Evolutionary conservation across 352 stramenopile species (phyloP), one percentile per base, ranked within the genome.

Genomic region (Halophytophthora polymorphica): DNA sequence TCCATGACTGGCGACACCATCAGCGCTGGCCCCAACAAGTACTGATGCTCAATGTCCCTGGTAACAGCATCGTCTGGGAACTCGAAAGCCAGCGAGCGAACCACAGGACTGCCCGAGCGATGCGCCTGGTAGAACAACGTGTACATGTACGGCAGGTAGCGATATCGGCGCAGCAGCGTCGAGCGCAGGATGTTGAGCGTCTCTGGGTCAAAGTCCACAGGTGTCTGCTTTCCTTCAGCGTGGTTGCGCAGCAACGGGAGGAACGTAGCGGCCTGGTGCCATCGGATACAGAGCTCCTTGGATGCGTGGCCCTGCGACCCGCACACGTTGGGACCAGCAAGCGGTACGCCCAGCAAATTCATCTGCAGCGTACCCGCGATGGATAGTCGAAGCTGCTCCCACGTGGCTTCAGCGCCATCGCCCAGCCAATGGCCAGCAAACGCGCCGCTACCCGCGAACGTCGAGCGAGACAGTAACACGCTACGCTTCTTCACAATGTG

Each of bases 141-240:
- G 56, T 95, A 95, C 61, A 94, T 69, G 58, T 90, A 94, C n/a
- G 87, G 84, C 28, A 95, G 49, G 22, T 90, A 77, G 1, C 60
- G 54, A 45, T 94, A 95, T 1, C 87, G 79, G 12, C 58, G 66
- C 22, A 87, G 38, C 40, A 95, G 44, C 17, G 71, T 79, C 4
- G 75, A 62, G 1, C 84, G 70, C 15, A 90, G 55, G 33, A 86
- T 79, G 41, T 92, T 89, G 10, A 82, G 47, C 0, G 78, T 62
- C 15, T 88, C 64, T 0, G 67, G 61, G 34, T 90, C 78, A 29
- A 88, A 93, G 34, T 88, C 72, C 11, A 90, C 71, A 0, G 83
- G 77, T 1, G 77, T 81, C 47, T 90, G 73, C 7, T 67, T 63
- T 1, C 53, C 67, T 41, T 64, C 61, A n/a, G 70, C 74, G 54